These are phyloP conservation scores for Fusarium pseudocircinatum DNA, from an alignment of 2,329 filamentous ascomycete species.

Conservation along the genomic window DNA sequence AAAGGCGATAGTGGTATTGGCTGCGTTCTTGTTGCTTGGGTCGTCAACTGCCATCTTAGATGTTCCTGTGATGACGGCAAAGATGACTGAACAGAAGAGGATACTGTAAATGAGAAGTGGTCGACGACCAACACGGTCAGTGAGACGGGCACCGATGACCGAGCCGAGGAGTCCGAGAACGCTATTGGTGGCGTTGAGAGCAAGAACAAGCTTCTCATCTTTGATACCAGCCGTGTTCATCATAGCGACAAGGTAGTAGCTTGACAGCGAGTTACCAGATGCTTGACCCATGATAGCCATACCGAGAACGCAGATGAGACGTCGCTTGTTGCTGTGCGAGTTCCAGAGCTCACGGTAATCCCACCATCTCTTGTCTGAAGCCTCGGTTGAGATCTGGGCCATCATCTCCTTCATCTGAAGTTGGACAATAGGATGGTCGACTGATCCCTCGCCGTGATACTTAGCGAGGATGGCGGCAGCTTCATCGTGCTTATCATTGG, in stretches of 20 bases:
- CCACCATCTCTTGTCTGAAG: constrained; percentile 62
- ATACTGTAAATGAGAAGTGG: constrained; percentile 59
- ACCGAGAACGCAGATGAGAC: constrained; percentile 61
- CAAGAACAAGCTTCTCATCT: constrained; percentile 55
- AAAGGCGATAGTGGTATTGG: constrained; percentile 34
- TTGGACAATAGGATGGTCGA: constrained; percentile 49
- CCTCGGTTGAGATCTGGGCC: constrained; percentile 51
- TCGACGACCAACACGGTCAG: constrained; percentile 58
- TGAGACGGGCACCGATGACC: constrained; percentile 56
- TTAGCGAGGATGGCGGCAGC: constrained; percentile 50
- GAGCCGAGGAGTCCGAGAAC: constrained; percentile 53
- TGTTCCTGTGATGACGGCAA: constrained; percentile 53
- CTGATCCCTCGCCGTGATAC: constrained; percentile 47
- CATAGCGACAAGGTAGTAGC: constrained; percentile 65
- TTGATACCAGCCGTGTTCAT: constrained; percentile 39
- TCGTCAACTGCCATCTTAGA: constrained; percentile 11
- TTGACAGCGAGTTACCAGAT: constrained; percentile 59
- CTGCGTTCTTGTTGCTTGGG: constrained; percentile 45
- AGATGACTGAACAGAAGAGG: constrained; percentile 51
- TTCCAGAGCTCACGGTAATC: constrained; percentile 64
- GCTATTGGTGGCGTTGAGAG: constrained; percentile 60
- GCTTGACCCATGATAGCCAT: constrained; percentile 66
- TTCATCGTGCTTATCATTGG: constrained; percentile 49
- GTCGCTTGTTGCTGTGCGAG: constrained; percentile 57
- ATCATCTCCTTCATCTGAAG: constrained; percentile 54